Evolutionary conservation across 1,284 basidiomycete genomes (phyloP).

Genomic region (Omphalotus olearius): DNA sequence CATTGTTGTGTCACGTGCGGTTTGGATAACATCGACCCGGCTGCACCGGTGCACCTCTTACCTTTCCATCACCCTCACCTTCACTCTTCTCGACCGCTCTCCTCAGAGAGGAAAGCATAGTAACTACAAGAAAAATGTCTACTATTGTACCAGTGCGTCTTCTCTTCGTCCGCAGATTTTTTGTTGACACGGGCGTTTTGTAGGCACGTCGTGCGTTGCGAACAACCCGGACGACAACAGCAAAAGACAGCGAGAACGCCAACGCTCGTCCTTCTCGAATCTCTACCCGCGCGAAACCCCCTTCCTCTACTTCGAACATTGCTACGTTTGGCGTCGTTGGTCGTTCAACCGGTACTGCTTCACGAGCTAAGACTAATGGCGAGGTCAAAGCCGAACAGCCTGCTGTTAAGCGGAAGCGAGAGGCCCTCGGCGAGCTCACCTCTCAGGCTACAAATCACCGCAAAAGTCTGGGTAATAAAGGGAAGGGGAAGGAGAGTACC

Average conservation of each 20-base stretch:
- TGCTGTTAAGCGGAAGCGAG: constrained; percentile 68
- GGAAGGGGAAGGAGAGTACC: constrained; percentile 38
- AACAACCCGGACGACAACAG: constrained; percentile 44
- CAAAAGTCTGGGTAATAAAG: constrained; percentile 32
- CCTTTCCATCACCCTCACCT: constrained; percentile 25
- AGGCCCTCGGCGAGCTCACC: constrained; percentile 67
- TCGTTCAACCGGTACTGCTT: constrained; percentile 45
- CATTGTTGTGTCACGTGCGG: constrained; percentile 4
- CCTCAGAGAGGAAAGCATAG: constrained; percentile 22
- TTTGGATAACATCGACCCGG: constrained; percentile 5
- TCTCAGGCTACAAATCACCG: constrained; percentile 46
- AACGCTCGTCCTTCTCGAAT: constrained; percentile 50
- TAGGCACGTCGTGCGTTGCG: constrained; percentile 61
- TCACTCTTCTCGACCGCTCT: constrained; percentile 53
- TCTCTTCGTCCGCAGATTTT: background rate
- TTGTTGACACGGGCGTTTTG: background rate
- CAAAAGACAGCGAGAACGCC: constrained; percentile 66
- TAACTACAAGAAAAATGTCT: constrained; percentile 9
- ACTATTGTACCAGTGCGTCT: constrained; percentile 9
- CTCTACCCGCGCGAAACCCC: constrained; percentile 55
- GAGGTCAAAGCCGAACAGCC: constrained; percentile 38
- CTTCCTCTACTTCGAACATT: constrained; percentile 33
- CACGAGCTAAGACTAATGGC: constrained; percentile 39
- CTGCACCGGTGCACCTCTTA: background rate
- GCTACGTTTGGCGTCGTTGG: constrained; percentile 35